Conservation (phyloP, 2,329 filamentous ascomycete species). For the Microcera coccophila region DNA sequence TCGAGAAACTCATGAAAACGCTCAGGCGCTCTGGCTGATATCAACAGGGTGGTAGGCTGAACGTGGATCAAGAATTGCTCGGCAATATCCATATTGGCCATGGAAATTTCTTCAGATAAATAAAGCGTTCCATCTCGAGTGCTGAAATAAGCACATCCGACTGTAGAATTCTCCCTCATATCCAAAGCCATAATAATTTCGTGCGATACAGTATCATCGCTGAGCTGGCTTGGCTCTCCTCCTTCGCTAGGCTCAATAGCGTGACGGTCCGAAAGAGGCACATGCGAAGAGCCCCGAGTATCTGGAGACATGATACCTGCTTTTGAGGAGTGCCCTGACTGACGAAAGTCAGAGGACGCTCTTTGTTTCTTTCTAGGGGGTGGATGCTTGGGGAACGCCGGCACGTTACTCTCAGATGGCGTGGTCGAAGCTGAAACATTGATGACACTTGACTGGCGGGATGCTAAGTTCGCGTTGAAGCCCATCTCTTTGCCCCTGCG, state of each 20-base stretch:
- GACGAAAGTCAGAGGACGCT: no score
- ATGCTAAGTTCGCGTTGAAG: background rate
- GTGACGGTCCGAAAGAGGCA: background rate
- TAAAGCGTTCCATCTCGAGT: constrained; percentile 65
- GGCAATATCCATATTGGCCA: constrained; percentile 65
- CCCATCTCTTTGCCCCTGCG: constrained; percentile 7
- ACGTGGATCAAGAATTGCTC: constrained; percentile 55
- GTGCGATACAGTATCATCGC: background rate
- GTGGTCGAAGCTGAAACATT: no score
- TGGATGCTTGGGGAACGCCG: no score
- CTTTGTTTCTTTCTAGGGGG: no score
- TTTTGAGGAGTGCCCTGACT: no score
- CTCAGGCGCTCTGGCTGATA: constrained; percentile 46
- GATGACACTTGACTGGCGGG: constrained; percentile 3
- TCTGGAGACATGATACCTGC: no score
- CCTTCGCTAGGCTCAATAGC: background rate
- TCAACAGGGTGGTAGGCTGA: constrained; percentile 53
- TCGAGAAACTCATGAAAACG: constrained; percentile 33
- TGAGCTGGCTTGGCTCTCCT: background rate
- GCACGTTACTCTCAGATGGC: no score
- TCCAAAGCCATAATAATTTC: constrained; percentile 81
- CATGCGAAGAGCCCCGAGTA: background rate
- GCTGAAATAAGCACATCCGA: constrained; percentile 84
- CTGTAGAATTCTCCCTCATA: constrained; percentile 61
- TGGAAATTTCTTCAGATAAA: constrained; percentile 71